Percentiles rank a stretch among this genome's conserved stretches.
phyloP scores from a whole-genome alignment of 225 moss, liverwort and hornwort species.

The Marchantia paleacea region DNA sequence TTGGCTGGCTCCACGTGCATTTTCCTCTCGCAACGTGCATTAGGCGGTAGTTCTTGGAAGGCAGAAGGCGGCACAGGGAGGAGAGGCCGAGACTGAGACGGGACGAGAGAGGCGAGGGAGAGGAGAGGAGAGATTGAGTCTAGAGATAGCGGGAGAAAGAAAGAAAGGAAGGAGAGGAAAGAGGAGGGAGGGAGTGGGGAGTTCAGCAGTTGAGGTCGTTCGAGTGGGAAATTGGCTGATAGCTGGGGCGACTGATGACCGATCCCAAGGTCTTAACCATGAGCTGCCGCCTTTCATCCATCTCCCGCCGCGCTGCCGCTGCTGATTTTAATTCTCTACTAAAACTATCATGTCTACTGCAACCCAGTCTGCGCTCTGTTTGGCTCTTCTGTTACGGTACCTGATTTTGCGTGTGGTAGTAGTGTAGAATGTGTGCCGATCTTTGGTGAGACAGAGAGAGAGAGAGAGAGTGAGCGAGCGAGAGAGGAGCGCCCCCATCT shows the following conservation, averaged over 20 bases:
- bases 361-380: background rate
- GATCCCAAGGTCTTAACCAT: conserved; percentile 17
- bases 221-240: background rate
- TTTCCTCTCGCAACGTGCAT: background rate
- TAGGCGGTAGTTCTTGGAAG: background rate
- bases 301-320: background rate
- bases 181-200: too few species aligned
- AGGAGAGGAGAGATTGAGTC: background rate
- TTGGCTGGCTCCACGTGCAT: background rate
- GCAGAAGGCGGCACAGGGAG: background rate
- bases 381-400: background rate
- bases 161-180: background rate
- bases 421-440: background rate
- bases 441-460: background rate
- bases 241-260: conserved; percentile 12
- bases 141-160: background rate
- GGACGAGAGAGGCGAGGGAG: background rate
- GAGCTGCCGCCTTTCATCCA: background rate
- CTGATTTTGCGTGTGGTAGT: background rate
- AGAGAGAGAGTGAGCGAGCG: background rate
- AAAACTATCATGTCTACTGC: background rate
- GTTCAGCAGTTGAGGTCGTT: background rate
- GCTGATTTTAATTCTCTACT: background rate
- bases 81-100: background rate
- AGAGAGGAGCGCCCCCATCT: too few species aligned